Conservation (phyloP, 495 filamentous ascomycete species). For the Talaromyces liani region DNA sequence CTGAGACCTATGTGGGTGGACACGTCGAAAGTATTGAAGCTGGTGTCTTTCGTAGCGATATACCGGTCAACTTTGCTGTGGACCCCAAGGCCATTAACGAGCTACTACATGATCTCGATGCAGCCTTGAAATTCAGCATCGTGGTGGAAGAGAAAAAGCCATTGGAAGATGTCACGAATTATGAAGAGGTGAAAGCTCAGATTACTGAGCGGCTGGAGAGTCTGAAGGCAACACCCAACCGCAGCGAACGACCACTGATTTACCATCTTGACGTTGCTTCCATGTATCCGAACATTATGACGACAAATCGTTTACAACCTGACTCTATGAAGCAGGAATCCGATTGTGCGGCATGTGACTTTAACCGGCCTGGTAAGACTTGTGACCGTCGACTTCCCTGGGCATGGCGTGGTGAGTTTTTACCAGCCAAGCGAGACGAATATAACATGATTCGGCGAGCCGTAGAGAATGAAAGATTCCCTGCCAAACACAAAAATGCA, state of each 20-base stretch:
- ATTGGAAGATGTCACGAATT: slow-evolving; percentile 84
- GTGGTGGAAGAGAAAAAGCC: slow-evolving; percentile 92
- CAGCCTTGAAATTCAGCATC: slow-evolving; percentile 85
- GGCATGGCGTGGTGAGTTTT: slow-evolving; percentile 97
- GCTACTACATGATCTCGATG: slow-evolving; percentile 78
- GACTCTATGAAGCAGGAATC: slow-evolving; percentile 98
- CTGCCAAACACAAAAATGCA: slow-evolving; percentile 59
- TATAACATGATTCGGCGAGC: slow-evolving; percentile 98
- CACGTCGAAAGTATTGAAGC: slow-evolving; percentile 99
- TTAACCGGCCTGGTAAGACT: slow-evolving; percentile 95
- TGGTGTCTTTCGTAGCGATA: slow-evolving; percentile 92
- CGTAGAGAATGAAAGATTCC: slow-evolving; percentile 89
- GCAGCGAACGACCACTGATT: slow-evolving; percentile 80
- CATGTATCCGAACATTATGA: slow-evolving; percentile 99
- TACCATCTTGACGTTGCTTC: slow-evolving; percentile 98
- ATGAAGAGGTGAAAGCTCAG: slow-evolving; percentile 82
- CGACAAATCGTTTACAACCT: slow-evolving; percentile 93
- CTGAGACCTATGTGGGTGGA: slow-evolving; percentile 95
- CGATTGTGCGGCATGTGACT: slow-evolving; percentile 94
- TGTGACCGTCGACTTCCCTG: slow-evolving; percentile 94
- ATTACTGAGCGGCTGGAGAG: slow-evolving; percentile 64
- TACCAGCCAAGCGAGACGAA: slow-evolving; percentile 92
- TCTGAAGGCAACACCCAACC: slow-evolving; percentile 72
- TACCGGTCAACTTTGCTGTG: slow-evolving; percentile 84
- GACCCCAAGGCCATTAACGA: slow-evolving; percentile 86